phyloP scores from a whole-genome alignment of 805 yeast species.

The Hanseniaspora lindneri region DNA sequence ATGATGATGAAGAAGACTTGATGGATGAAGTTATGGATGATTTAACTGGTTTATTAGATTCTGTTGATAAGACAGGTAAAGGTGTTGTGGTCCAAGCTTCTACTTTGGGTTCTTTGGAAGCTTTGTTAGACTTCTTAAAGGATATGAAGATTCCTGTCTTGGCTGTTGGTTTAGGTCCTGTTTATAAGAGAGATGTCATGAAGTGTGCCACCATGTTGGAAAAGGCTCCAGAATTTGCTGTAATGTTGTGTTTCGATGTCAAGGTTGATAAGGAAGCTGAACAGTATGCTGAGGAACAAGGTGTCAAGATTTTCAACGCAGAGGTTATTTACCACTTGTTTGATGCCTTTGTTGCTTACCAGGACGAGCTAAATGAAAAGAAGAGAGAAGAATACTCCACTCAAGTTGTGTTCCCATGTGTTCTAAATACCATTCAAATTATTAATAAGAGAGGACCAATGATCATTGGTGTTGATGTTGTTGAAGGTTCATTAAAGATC shows the following conservation, averaged over 20 bases:
- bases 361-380: constrained; percentile 71
- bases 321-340: constrained; percentile 94
- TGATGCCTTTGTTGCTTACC: constrained; percentile 88
- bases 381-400: constrained; percentile 81
- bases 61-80: constrained; percentile 86
- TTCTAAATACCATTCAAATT: constrained; percentile 83
- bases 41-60: constrained; percentile 82
- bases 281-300: constrained; percentile 90
- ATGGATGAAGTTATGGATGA: constrained; percentile 99
- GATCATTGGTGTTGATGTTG: constrained; percentile 97
- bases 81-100: constrained; percentile 99
- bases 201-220: constrained; percentile 94
- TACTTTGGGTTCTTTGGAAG: constrained; percentile 95
- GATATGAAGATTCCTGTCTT: constrained; percentile 98
- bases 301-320: constrained; percentile 84
- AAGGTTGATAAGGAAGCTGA: constrained; percentile 96
- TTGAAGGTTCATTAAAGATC: constrained; percentile 74
- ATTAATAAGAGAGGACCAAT: constrained; percentile 97
- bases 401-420: constrained; percentile 90
- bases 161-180: constrained; percentile 98
- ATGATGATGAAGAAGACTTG: constrained; percentile 92
- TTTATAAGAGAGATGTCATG: constrained; percentile 95
- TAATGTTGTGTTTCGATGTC: constrained; percentile 98
- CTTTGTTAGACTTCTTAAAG: constrained; percentile 88
- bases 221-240: constrained; percentile 86